A percentile compares a stretch with the other conserved stretches of the same genome.
Conservation (phyloP, 2,329 filamentous ascomycete species). For the Neonectria hederae region DNA sequence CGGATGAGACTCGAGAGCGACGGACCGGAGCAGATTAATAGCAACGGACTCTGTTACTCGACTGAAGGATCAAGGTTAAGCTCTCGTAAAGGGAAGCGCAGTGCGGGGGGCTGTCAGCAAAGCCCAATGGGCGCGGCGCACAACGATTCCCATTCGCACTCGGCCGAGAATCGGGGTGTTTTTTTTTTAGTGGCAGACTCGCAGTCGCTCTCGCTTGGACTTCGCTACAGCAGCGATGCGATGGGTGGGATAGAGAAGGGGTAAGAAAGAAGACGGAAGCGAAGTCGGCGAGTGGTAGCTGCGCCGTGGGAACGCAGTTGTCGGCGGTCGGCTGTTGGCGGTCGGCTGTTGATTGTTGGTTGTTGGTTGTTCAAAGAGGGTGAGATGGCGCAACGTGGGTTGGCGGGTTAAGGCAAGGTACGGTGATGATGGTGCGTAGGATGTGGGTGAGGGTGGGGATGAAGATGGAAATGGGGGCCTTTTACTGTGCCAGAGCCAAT, state of each 20-base stretch:
- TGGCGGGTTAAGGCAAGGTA: slow-evolving; percentile 13
- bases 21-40: neutral
- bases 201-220: neutral
- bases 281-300: slow-evolving; percentile 7
- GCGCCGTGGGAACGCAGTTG: neutral
- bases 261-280: neutral
- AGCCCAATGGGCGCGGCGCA: slow-evolving; percentile 6
- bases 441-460: slow-evolving; percentile 2
- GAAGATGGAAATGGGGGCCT: neutral
- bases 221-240: neutral
- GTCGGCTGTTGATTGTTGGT: slow-evolving; percentile 1
- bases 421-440: slow-evolving; percentile 4
- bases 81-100: neutral
- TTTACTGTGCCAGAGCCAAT: neutral
- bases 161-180: slow-evolving; percentile 7
- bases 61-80: neutral
- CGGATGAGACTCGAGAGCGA: neutral
- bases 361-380: neutral
- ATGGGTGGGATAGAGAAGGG: neutral
- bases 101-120: slow-evolving; percentile 4
- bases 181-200: neutral
- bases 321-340: neutral
- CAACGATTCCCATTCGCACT: slow-evolving; percentile 18
- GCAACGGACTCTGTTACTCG: neutral
- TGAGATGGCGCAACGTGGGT: slow-evolving; percentile 10